Evolutionary conservation across 2,329 filamentous ascomycete genomes (phyloP).

Genomic region (Beauveria varroae): DNA sequence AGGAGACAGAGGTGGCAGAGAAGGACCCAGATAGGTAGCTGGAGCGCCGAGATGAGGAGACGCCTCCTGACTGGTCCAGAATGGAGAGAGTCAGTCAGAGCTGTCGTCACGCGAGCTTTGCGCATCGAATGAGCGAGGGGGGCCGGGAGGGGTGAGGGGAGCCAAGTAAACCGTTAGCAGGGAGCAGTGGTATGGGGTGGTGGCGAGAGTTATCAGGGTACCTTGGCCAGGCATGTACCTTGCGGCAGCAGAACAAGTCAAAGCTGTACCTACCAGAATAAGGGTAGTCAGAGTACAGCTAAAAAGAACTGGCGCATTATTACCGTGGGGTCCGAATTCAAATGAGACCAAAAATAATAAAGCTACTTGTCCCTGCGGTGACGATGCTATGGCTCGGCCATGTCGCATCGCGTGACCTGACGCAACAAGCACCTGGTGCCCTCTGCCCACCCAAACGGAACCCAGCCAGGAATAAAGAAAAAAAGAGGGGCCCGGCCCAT

Average conservation of each 20-base stretch:
- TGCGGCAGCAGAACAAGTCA: no score
- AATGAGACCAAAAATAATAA: neutral
- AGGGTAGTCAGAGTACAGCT: no score
- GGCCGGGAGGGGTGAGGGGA: neutral
- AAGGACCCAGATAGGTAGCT: neutral
- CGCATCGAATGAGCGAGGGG: neutral
- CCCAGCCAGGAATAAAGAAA: neutral
- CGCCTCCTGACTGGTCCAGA: neutral
- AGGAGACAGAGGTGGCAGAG: neutral
- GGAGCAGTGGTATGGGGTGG: neutral
- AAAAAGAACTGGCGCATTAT: no score
- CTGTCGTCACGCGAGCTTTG: conserved; percentile 11
- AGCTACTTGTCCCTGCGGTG: neutral
- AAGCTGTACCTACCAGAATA: no score
- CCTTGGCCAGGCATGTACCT: neutral
- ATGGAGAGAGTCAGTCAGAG: conserved; percentile 3
- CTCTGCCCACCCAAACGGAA: neutral
- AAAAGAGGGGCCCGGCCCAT: neutral
- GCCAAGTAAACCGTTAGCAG: neutral
- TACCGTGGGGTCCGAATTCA: neutral
- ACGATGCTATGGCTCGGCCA: neutral
- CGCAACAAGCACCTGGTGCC: conserved; percentile 12
- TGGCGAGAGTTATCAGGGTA: neutral
- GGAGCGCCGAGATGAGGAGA: neutral
- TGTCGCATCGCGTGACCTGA: conserved; percentile 19